phyloP scores from a whole-genome alignment of 768 basidiomycete genomes.

The Clitopilus hobsonii region DNA sequence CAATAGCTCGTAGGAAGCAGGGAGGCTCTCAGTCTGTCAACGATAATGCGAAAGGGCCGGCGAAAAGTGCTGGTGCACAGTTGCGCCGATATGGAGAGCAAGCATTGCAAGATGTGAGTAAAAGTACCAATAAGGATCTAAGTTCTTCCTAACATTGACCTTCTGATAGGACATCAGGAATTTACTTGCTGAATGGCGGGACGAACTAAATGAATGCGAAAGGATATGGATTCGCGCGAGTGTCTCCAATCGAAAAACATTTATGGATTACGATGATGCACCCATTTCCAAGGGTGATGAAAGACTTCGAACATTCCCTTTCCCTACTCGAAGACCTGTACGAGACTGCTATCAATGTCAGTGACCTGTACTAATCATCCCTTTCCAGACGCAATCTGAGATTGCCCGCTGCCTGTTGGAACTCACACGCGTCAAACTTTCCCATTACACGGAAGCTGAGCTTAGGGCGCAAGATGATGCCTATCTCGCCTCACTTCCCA shows the following conservation, averaged over 20 bases:
- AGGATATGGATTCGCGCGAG: conserved; percentile 90
- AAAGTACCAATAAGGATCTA: background rate
- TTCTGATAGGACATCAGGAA: conserved; percentile 75
- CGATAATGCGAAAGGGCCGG: conserved; percentile 89
- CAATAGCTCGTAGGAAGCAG: conserved; percentile 97
- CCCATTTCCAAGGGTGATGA: conserved; percentile 75
- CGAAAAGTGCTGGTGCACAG: conserved; percentile 91
- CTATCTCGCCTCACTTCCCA: conserved; percentile 84
- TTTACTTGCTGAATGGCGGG: conserved; percentile 79
- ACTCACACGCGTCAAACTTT: conserved; percentile 77
- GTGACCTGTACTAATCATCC: background rate
- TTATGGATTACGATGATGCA: conserved; percentile 84
- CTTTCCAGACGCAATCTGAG: conserved; percentile 80
- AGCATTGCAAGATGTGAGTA: conserved; percentile 77
- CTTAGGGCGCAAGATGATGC: conserved; percentile 85
- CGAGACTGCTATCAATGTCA: conserved; percentile 21
- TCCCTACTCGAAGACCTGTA: conserved; percentile 93
- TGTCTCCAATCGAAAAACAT: conserved; percentile 81
- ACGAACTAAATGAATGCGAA: conserved; percentile 83
- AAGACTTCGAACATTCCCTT: conserved; percentile 86
- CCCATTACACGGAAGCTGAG: conserved; percentile 81
- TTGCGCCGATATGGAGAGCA: conserved; percentile 95
- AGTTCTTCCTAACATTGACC: conserved; percentile 1
- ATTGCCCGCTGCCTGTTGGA: conserved; percentile 82
- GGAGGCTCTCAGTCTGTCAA: conserved; percentile 92